phyloP scores from a whole-genome alignment of 306 rosid genomes.

The Rosa chinensis region DNA sequence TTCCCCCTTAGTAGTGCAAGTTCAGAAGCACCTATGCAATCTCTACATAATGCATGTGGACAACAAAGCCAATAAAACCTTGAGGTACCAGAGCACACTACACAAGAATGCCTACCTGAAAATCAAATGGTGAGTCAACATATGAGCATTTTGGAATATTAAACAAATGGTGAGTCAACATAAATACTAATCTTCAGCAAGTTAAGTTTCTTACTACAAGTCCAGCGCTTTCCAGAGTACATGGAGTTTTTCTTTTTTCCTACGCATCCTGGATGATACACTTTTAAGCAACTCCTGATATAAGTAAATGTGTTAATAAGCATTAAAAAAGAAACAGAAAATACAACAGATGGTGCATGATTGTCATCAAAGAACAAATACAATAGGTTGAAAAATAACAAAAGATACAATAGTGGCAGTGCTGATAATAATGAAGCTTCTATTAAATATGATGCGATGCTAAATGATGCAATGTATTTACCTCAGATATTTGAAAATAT shows the following conservation, averaged over 20 bases:
- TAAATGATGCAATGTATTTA: not conserved
- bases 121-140: not conserved
- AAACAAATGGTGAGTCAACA: not conserved
- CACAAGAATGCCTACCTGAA: slow-evolving; percentile 70
- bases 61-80: slow-evolving; percentile 61
- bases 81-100: slow-evolving; percentile 35
- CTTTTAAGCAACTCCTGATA: slow-evolving; percentile 60
- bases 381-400: not conserved
- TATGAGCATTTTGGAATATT: not conserved
- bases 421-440: not conserved
- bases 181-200: not conserved
- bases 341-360: too few species aligned
- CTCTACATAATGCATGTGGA: slow-evolving; percentile 47
- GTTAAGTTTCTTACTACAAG: slow-evolving; percentile 53
- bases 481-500: too few species aligned
- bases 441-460: too few species aligned
- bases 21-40: slow-evolving; percentile 33
- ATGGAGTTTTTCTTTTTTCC: slow-evolving; percentile 24
- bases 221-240: slow-evolving; percentile 35
- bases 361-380: not conserved
- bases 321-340: not conserved
- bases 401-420: not conserved
- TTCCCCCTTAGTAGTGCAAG: slow-evolving; percentile 35
- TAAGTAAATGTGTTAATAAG: not conserved
- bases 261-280: slow-evolving; percentile 59